Conservation (phyloP, 352 stramenopile species). For the Pythium phragmiticola region DNA sequence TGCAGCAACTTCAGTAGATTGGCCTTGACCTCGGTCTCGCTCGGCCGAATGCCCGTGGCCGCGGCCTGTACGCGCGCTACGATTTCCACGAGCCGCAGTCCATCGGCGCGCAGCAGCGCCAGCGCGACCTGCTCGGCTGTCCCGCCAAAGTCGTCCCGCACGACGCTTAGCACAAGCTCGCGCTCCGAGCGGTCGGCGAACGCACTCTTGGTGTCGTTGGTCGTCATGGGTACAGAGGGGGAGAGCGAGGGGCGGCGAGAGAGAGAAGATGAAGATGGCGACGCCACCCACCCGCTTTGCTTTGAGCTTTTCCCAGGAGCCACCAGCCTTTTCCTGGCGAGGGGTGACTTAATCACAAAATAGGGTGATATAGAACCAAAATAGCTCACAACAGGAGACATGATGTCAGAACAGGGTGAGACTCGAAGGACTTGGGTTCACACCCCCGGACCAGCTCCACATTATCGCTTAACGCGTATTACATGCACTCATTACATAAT, state of each 20-base stretch:
- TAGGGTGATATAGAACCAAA: no score
- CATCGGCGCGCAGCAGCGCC: conserved; percentile 65
- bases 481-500: no score
- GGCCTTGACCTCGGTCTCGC: conserved; percentile 76
- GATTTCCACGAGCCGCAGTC: conserved; percentile 63
- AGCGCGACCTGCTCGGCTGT: conserved; percentile 58
- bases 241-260: conserved; percentile 1
- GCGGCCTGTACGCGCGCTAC: conserved; percentile 53
- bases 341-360: not conserved
- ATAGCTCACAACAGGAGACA: no score
- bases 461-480: no score
- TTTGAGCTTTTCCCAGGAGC: not conserved
- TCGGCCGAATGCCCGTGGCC: conserved; percentile 34
- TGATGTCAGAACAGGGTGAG: no score
- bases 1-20: conserved; percentile 85
- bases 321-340: conserved; percentile 10
- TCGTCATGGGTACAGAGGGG: not conserved
- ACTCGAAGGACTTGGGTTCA: no score
- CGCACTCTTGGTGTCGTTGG: conserved; percentile 7
- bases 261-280: not conserved
- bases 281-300: not conserved
- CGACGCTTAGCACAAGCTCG: conserved; percentile 63
- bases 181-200: conserved; percentile 77
- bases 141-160: conserved; percentile 82
- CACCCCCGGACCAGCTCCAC: no score